Evolutionary conservation across 345 rosid species (phyloP).

Genomic region (Brassica nigra): DNA sequence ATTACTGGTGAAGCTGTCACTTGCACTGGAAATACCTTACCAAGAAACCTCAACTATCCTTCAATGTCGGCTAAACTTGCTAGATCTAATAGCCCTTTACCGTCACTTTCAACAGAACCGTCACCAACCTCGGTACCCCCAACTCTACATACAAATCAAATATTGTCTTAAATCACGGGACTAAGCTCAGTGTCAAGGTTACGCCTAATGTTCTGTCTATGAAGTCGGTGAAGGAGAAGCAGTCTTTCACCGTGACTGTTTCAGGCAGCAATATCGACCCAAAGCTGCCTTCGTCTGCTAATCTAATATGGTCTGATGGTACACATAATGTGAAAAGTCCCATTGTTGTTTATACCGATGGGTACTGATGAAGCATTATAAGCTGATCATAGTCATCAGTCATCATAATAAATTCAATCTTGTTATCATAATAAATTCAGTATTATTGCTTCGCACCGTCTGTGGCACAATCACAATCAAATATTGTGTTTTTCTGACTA

Average conservation of each 20-base stretch:
- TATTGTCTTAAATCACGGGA: not conserved
- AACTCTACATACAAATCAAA: constrained; percentile 49
- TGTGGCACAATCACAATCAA: too few relatives aligned
- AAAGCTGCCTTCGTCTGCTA: constrained; percentile 4
- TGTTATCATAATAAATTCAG: too few relatives aligned
- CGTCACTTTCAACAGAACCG: constrained; percentile 48
- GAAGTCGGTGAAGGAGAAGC: constrained; percentile 3
- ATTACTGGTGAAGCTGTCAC: constrained; percentile 42
- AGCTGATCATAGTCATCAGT: too few relatives aligned
- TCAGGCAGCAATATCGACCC: not conserved
- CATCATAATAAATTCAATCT: too few relatives aligned
- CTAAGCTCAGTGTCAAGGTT: constrained; percentile 11
- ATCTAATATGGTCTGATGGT: not conserved
- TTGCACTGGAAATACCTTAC: constrained; percentile 30
- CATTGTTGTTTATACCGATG: not conserved
- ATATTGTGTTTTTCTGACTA: too few relatives aligned
- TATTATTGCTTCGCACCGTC: too few relatives aligned
- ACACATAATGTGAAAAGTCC: constrained; percentile 21
- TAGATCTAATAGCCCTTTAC: not conserved
- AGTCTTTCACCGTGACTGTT: constrained; percentile 17
- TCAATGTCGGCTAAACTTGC: constrained; percentile 38
- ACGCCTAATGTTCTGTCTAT: not conserved
- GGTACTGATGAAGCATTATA: too few relatives aligned
- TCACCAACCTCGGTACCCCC: constrained; percentile 52
- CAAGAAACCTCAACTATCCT: constrained; percentile 59